Percentiles rank a stretch among this genome's conserved stretches.
Evolutionary conservation across 202 grass and related monocot genomes (phyloP).

Genomic region (Elaeis oleifera): DNA sequence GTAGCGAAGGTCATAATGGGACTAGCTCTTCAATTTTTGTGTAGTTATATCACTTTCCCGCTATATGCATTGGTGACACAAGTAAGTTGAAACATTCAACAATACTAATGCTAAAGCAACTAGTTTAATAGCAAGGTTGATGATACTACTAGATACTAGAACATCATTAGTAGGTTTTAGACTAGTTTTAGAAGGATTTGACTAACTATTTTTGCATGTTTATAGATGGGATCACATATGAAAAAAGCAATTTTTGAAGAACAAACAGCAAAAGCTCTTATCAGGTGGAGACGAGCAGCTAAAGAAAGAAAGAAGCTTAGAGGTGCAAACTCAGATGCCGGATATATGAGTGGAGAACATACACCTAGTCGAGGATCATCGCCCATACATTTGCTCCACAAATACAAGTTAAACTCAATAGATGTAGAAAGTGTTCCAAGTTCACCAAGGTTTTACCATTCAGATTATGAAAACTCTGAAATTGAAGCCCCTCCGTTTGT

Average conservation of each 20-base stretch:
- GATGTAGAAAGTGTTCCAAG: constrained; percentile 14
- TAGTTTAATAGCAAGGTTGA: no score
- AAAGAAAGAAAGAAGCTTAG: constrained; percentile 45
- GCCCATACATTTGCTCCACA: constrained; percentile 46
- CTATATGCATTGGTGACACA: constrained; percentile 61
- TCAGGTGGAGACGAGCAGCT: constrained; percentile 43
- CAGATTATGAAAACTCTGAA: constrained; percentile 23
- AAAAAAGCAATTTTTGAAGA: constrained; percentile 65
- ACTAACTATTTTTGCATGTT: neutral
- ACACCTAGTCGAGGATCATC: constrained; percentile 30
- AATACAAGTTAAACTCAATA: constrained; percentile 14
- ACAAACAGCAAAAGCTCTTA: constrained; percentile 45
- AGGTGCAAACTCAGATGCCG: constrained; percentile 16
- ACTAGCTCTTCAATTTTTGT: constrained; percentile 39
- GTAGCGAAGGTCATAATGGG: constrained; percentile 39
- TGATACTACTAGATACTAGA: no score
- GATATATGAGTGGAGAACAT: constrained; percentile 19
- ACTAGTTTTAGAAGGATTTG: neutral
- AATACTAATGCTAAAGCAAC: neutral
- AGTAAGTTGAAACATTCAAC: constrained; percentile 10
- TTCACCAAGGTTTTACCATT: constrained; percentile 16
- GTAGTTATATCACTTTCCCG: constrained; percentile 77
- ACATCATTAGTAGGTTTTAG: no score
- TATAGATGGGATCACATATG: constrained; percentile 67
- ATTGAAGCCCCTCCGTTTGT: neutral